Evolutionary conservation across 2,329 filamentous ascomycete genomes (phyloP).

Genomic region (Malbranchea zuffiana): DNA sequence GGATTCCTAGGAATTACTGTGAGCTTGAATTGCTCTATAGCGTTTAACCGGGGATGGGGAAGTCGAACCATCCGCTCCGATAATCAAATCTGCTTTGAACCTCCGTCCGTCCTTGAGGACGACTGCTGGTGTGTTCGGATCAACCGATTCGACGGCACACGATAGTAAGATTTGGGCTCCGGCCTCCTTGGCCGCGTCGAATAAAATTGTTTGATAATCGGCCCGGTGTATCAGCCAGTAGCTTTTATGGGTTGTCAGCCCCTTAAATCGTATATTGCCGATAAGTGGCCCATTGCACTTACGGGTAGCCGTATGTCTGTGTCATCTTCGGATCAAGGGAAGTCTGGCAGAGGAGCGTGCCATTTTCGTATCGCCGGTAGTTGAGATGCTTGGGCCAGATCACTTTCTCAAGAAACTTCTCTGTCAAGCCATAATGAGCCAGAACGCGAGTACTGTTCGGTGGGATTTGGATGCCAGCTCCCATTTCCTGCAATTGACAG

Average conservation of each 20-base stretch:
- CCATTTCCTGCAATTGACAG: slow-evolving; percentile 15
- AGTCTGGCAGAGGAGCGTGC: slow-evolving; percentile 25
- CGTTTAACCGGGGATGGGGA: not conserved
- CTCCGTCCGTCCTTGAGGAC: slow-evolving; percentile 25
- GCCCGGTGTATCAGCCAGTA: slow-evolving; percentile 27
- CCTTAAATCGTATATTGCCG: not conserved
- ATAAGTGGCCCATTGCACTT: not conserved
- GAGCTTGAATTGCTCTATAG: no score
- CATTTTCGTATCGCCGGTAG: slow-evolving; percentile 25
- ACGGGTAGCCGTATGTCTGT: slow-evolving; percentile 16
- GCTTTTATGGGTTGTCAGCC: slow-evolving; percentile 4
- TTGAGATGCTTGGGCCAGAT: slow-evolving; percentile 22
- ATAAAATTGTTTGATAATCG: slow-evolving; percentile 24
- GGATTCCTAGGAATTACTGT: slow-evolving; percentile 5
- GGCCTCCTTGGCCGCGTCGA: slow-evolving; percentile 21
- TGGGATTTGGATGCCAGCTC: slow-evolving; percentile 19
- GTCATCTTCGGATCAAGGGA: slow-evolving; percentile 22
- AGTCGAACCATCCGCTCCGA: slow-evolving; percentile 41
- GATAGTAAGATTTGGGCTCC: slow-evolving; percentile 28
- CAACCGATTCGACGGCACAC: slow-evolving; percentile 18
- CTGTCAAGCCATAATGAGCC: slow-evolving; percentile 6
- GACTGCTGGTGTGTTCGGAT: slow-evolving; percentile 16
- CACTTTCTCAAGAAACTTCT: slow-evolving; percentile 9
- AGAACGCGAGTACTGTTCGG: slow-evolving; percentile 18
- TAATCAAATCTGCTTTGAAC: slow-evolving; percentile 30